Evolutionary conservation across 768 basidiomycete species (phyloP), one percentile per base, ranked within the genome.

Genomic region (Kwoniella europaea): DNA sequence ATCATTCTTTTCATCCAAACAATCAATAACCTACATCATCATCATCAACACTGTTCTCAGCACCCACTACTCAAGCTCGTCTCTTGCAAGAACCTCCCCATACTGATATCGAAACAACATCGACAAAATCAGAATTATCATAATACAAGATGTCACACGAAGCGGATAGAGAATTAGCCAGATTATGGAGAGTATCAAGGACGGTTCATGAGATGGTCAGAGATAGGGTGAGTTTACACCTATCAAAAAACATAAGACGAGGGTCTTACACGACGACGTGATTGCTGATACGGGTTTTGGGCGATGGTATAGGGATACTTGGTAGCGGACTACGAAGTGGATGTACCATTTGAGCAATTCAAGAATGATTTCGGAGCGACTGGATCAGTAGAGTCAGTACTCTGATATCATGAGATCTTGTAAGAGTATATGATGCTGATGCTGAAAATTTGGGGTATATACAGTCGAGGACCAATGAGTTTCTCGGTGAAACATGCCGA

Each of bases 141-240:
- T 41, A 16, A 16, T 5, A 16, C n/a, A 59, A 13, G 16, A 67
- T 90, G 71, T 91, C 79, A 10, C 81, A 80, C 50, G 81, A 78
- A 56, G 46, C 77, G 41, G 83, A 83, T 24, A 64, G 84, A 71
- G 85, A 85, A 68, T 75, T 84, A 46, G 80, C 94, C 69, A 90
- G 90, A 80, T 87, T 98, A 80, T 98, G 94, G 93, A 91, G 95
- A 80, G 94, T 98, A 73, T 94, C 94, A 84, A 86, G 93, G 78
- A 98, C 97, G 60, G 91, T 98, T 54, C 95, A 98, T 82, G 96
- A 99, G 85, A 90, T 99, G 63, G 93, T 95, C 73, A 89, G 90
- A 83, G 96, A 99, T 84, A 89, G 97, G 86, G 97, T 98, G 72
- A 85, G 85, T 78, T 9, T 41, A 16, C 16, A n/a, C 13, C 9